Percentiles rank a stretch among this genome's conserved stretches.
phyloP scores from a whole-genome alignment of 1,284 basidiomycete genomes.

The Pascua sp. region DNA sequence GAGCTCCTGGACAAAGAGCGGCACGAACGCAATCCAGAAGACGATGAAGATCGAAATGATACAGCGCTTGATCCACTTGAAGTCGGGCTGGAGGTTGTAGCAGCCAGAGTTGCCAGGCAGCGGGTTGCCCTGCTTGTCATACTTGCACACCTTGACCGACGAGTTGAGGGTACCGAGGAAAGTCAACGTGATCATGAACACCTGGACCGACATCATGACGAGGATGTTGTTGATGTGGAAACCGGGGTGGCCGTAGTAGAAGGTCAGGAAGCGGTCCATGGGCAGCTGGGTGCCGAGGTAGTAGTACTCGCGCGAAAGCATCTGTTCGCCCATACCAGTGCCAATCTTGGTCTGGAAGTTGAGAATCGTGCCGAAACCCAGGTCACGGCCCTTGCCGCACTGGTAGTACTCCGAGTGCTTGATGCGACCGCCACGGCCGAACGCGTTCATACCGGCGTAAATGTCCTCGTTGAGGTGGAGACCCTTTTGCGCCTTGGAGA shows the following conservation, averaged over 20 bases:
- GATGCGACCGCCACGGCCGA: conserved; percentile 93
- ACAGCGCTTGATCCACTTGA: conserved; percentile 87
- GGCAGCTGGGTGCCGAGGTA: conserved; percentile 98
- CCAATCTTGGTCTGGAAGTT: conserved; percentile 99
- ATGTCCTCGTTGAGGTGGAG: conserved; percentile 99
- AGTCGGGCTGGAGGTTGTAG: conserved; percentile 84
- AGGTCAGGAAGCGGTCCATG: conserved; percentile 96
- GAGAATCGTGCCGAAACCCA: conserved; percentile 97
- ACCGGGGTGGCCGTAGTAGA: conserved; percentile 99
- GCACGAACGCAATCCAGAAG: conserved; percentile 91
- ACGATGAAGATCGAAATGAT: conserved; percentile 96
- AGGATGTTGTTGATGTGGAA: conserved; percentile 99
- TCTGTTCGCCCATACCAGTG: conserved; percentile 99
- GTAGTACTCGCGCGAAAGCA: conserved; percentile 98
- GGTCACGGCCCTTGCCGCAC: conserved; percentile 97
- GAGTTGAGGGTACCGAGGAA: conserved; percentile 88
- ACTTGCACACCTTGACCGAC: conserved; percentile 71
- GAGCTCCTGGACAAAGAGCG: conserved; percentile 90
- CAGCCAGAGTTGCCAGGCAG: conserved; percentile 59
- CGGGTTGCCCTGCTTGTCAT: conserved; percentile 60
- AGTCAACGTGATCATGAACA: conserved; percentile 82
- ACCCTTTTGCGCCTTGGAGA: conserved; percentile 98
- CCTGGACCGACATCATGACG: conserved; percentile 88
- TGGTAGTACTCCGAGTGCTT: conserved; percentile 98
- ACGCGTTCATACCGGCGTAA: conserved; percentile 98